Base-by-base conservation (phyloP, 2,329 filamentous ascomycete genomes). In the Microthyrium microscopicum region DNA sequence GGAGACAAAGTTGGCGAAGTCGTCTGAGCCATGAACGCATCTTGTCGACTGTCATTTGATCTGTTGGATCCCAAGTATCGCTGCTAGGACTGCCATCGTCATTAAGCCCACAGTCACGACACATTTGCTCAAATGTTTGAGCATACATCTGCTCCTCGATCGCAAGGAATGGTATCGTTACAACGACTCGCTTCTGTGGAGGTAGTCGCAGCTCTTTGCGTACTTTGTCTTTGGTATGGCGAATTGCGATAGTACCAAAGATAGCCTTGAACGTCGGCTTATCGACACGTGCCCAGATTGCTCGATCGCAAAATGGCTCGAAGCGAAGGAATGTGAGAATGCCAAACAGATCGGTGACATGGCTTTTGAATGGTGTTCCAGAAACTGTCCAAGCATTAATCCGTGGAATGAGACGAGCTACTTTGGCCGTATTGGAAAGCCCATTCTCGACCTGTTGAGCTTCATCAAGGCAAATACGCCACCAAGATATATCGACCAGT, bases 401-500 rank as follows among this genome's bases (percentile, higher is more conserved):
- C 19, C 89, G 70, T 28, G 87, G 84, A 39, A 98, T 77, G 18
- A 77, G 60, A 26, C 74, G 71, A 22, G 84, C 84, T 11, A 94
- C 73, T 29, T 66, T 70, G 1, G 89, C 85, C 19, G 87, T 81
- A 43, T 82, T 76, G 44, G 73, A 85, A 4, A 91, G 74, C 21
- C 84, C 83, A 42, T 72, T 87, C 50, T 95, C 87, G 26, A 95
- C 74, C 78, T 93, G 92, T 48, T 98, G 89, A 1, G 87, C 59
- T 76, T 84, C 70, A 42, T 75, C 70, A 18, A 75, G 57, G 44
- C 68, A 72, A 2, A 92, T 70, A 26, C 87, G 68, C 83, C 84
- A 94, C 84, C 83, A 95, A 1, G 66, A 72, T 13, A 94, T 70
- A 42, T 79, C 70, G 7, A 85, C 73, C 5, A 95, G 61, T 0